phyloP scores from a whole-genome alignment of 2,329 filamentous ascomycete species.

The Fusarium solani-melongenae region DNA sequence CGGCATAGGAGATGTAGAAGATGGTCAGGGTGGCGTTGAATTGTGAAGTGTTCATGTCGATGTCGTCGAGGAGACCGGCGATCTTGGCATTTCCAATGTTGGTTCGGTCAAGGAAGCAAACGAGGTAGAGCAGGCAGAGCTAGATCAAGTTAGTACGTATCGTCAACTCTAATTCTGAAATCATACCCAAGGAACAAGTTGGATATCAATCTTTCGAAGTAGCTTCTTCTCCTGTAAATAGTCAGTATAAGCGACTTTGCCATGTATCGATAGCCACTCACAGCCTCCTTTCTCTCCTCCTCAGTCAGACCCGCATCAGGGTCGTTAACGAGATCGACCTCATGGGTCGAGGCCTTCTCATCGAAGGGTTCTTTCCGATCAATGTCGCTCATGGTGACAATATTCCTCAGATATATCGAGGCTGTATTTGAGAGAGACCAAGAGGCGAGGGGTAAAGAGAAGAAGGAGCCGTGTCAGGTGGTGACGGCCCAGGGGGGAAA shows the following conservation, averaged over 20 bases:
- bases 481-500: slow-evolving; percentile 13
- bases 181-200: slow-evolving; percentile 68
- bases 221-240: slow-evolving; percentile 67
- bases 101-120: slow-evolving; percentile 80
- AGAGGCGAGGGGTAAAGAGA: not conserved
- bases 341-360: slow-evolving; percentile 45
- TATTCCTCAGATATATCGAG: not conserved
- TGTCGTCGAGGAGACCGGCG: slow-evolving; percentile 63
- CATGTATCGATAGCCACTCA: slow-evolving; percentile 51
- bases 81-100: slow-evolving; percentile 81
- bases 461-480: slow-evolving; percentile 19
- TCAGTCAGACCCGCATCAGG: slow-evolving; percentile 72
- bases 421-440: slow-evolving; percentile 5
- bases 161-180: not conserved
- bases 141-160: slow-evolving; percentile 32
- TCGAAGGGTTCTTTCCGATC: slow-evolving; percentile 46
- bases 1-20: slow-evolving; percentile 87
- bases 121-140: slow-evolving; percentile 77
- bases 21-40: slow-evolving; percentile 84
- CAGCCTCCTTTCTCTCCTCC: slow-evolving; percentile 70
- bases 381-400: slow-evolving; percentile 47
- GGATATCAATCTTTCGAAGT: slow-evolving; percentile 69
- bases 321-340: slow-evolving; percentile 46
- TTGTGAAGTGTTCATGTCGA: slow-evolving; percentile 70
- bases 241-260: slow-evolving; percentile 12